These are phyloP conservation scores for Hondaea fermentalgiana DNA, from an alignment of 108 stramenopile species.

Conservation along the genomic window DNA sequence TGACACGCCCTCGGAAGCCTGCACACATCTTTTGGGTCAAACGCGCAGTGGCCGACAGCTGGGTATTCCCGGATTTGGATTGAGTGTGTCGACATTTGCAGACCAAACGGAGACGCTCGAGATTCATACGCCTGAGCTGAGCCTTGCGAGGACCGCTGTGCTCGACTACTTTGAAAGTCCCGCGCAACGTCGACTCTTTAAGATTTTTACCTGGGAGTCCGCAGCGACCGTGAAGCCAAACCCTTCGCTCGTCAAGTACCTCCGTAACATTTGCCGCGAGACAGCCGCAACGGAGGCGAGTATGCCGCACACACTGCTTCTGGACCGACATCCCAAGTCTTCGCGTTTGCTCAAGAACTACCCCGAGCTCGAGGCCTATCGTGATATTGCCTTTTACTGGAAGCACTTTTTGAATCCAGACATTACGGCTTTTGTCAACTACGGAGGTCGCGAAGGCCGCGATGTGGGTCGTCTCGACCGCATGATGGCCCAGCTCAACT, in stretches of 20 bases:
- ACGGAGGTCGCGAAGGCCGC: not conserved
- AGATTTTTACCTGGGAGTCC: constrained; percentile 30
- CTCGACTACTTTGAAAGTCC: constrained; percentile 28
- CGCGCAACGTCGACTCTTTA: not conserved
- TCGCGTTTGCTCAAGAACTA: constrained; percentile 27
- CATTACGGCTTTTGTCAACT: constrained; percentile 20
- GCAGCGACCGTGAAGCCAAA: not conserved
- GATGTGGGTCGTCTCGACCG: not conserved
- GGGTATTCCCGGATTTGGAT: constrained; percentile 12
- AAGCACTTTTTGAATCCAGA: constrained; percentile 30
- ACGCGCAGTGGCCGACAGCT: constrained; percentile 18
- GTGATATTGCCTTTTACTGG: constrained; percentile 31
- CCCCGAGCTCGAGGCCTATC: constrained; percentile 22
- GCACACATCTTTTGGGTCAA: constrained; percentile 20
- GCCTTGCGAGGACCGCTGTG: constrained; percentile 20
- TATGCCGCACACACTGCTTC: not conserved
- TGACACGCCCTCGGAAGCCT: constrained; percentile 25
- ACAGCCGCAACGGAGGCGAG: not conserved
- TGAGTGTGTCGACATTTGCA: constrained; percentile 25
- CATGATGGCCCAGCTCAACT: not conserved
- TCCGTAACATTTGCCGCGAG: constrained; percentile 25
- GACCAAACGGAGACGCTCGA: constrained; percentile 30
- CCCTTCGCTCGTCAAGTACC: constrained; percentile 15
- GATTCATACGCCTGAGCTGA: constrained; percentile 23
- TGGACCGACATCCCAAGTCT: not conserved